These are phyloP conservation scores for Clarireedia monteithiana DNA, from an alignment of 2,329 filamentous ascomycete species.

Conservation along the genomic window DNA sequence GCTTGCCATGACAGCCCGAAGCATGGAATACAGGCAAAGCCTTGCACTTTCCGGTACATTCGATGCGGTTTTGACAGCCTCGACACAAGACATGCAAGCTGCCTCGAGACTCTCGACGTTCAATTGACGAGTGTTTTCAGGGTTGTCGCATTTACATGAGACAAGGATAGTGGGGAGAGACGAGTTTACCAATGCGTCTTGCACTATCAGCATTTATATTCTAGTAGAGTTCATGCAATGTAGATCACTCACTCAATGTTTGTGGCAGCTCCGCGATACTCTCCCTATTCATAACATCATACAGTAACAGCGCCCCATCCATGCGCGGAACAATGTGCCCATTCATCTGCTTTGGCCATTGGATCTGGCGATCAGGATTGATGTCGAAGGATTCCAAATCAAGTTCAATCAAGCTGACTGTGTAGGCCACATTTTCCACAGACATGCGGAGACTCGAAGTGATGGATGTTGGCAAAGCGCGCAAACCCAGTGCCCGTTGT, in stretches of 20 bases:
- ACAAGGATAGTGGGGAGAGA: conserved; percentile 72
- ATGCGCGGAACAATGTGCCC: conserved; percentile 66
- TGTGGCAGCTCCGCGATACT: conserved; percentile 68
- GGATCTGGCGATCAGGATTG: conserved; percentile 48
- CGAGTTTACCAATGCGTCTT: conserved; percentile 67
- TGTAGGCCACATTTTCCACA: conserved; percentile 49
- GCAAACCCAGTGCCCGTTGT: conserved; percentile 51
- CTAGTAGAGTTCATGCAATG: not conserved
- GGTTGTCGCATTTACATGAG: conserved; percentile 82
- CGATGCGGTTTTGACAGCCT: conserved; percentile 65
- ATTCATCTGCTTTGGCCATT: conserved; percentile 61
- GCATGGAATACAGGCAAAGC: conserved; percentile 66
- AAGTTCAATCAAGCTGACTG: conserved; percentile 56
- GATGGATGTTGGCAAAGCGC: conserved; percentile 44
- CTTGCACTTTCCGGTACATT: conserved; percentile 65
- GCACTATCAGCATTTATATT: conserved; percentile 12
- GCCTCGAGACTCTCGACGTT: conserved; percentile 61
- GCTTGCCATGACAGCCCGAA: conserved; percentile 61
- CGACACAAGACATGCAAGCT: conserved; percentile 60
- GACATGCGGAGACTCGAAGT: conserved; percentile 49
- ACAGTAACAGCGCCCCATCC: conserved; percentile 78
- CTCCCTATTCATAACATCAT: conserved; percentile 75
- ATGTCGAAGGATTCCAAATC: conserved; percentile 59
- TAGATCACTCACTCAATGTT: conserved; percentile 61
- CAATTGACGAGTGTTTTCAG: conserved; percentile 61